Conservation (phyloP, 495 filamentous ascomycete species). For the Clohesyomyces aquaticus region DNA sequence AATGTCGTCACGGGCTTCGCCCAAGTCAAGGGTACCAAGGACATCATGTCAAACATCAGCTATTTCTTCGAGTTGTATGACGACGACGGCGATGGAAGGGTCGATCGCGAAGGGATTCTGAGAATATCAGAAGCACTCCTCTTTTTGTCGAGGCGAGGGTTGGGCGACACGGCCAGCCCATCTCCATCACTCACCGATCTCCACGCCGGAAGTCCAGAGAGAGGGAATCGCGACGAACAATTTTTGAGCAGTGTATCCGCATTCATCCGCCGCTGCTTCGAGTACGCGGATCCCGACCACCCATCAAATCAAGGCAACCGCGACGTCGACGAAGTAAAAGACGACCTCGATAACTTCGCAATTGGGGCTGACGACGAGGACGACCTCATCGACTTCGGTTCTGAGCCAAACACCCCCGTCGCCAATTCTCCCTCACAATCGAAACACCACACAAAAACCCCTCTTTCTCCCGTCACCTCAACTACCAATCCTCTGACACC, state of each 20-base stretch:
- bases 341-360: slow-evolving; percentile 65
- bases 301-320: slow-evolving; percentile 57
- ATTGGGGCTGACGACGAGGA: slow-evolving; percentile 79
- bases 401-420: slow-evolving; percentile 32
- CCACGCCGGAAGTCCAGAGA: slow-evolving; percentile 26
- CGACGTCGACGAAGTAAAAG: slow-evolving; percentile 36
- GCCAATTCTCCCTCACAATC: slow-evolving; percentile 4
- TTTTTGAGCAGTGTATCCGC: slow-evolving; percentile 91
- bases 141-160: slow-evolving; percentile 84
- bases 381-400: slow-evolving; percentile 67
- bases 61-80: slow-evolving; percentile 99
- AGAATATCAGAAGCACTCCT: slow-evolving; percentile 92
- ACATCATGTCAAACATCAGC: slow-evolving; percentile 95
- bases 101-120: slow-evolving; percentile 96
- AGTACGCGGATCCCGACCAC: slow-evolving; percentile 95
- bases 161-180: slow-evolving; percentile 71
- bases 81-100: slow-evolving; percentile 84
- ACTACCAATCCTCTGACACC: slow-evolving; percentile 19
- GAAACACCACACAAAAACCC: slow-evolving; percentile 25
- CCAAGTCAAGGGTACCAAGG: slow-evolving; percentile 83
- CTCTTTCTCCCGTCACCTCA: slow-evolving; percentile 31
- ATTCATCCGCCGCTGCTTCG: slow-evolving; percentile 94
- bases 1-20: slow-evolving; percentile 91
- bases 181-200: slow-evolving; percentile 38
- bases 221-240: slow-evolving; percentile 67